Percentiles rank a stretch among this genome's conserved stretches.
phyloP scores from a whole-genome alignment of 2,329 filamentous ascomycete species.

The Epichloe amarillans region DNA sequence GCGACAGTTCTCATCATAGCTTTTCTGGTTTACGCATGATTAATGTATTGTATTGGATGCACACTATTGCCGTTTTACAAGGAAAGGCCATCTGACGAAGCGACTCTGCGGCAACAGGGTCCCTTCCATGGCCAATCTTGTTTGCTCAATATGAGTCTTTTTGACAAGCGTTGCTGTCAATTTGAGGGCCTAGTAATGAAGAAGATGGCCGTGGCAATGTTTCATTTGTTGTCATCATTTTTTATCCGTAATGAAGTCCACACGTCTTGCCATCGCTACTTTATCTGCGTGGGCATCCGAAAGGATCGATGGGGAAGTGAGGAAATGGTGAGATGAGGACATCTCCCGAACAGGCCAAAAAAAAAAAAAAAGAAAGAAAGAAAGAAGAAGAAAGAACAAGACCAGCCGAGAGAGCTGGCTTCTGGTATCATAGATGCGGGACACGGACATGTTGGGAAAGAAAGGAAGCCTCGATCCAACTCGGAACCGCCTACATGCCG shows the following conservation, averaged over 20 bases:
- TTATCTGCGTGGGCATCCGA: not conserved
- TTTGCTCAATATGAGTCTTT: not conserved
- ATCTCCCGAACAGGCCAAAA: not conserved
- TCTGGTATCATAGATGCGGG: not conserved
- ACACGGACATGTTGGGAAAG: too few relatives aligned
- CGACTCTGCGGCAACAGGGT: not conserved
- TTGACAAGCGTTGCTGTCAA: too few relatives aligned
- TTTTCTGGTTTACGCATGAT: constrained; percentile 7
- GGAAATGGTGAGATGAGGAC: not conserved
- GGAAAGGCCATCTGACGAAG: not conserved
- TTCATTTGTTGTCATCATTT: constrained; percentile 1
- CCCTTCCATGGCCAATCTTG: not conserved
- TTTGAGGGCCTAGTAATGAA: not conserved
- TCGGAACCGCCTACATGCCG: too few relatives aligned
- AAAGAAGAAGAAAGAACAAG: not conserved
- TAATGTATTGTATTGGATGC: not conserved
- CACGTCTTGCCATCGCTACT: not conserved
- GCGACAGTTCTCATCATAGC: constrained; percentile 18
- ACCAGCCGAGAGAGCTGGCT: not conserved
- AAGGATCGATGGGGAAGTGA: not conserved
- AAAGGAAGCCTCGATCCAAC: too few relatives aligned
- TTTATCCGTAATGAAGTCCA: not conserved
- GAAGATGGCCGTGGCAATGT: not conserved
- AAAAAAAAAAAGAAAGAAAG: not conserved
- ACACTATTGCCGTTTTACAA: not conserved